Percentiles rank a stretch among this genome's conserved stretches.
Evolutionary conservation across 495 filamentous ascomycete genomes (phyloP).

Genomic region (Tuber calosporum): DNA sequence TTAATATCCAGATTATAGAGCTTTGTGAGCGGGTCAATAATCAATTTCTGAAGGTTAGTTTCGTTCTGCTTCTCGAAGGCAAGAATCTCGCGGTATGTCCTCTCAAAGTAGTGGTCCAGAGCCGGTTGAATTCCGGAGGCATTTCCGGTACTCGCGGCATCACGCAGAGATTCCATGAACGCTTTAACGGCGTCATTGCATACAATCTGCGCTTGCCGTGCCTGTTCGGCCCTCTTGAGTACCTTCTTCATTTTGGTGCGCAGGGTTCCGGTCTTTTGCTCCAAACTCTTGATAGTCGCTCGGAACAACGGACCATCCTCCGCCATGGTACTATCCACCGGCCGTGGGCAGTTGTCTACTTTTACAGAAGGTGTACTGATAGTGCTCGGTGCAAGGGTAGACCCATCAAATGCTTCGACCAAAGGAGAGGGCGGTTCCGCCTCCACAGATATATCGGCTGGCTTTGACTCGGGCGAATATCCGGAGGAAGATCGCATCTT

Average conservation of each 20-base stretch:
- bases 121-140: constrained; percentile 92
- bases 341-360: constrained; percentile 67
- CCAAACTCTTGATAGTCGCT: constrained; percentile 91
- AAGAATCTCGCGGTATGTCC: constrained; percentile 86
- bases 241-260: constrained; percentile 90
- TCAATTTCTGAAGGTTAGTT: constrained; percentile 73
- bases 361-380: constrained; percentile 56
- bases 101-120: constrained; percentile 96
- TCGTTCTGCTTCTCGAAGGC: constrained; percentile 78
- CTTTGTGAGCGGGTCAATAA: constrained; percentile 87
- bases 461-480: constrained; percentile 29
- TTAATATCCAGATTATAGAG: constrained; percentile 96
- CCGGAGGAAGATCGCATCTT: constrained; percentile 69
- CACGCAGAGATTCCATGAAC: constrained; percentile 81
- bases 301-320: constrained; percentile 95
- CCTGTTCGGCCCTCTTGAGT: constrained; percentile 80
- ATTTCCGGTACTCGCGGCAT: constrained; percentile 75
- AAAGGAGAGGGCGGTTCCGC: constrained; percentile 61
- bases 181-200: constrained; percentile 76
- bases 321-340: constrained; percentile 76
- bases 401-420: constrained; percentile 46
- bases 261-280: constrained; percentile 96
- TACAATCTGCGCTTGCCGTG: constrained; percentile 65
- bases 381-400: constrained; percentile 45
- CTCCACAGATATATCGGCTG: constrained; percentile 51